These are phyloP conservation scores for Dothistroma pini DNA, from an alignment of 2,329 filamentous ascomycete genomes.

Conservation along the genomic window DNA sequence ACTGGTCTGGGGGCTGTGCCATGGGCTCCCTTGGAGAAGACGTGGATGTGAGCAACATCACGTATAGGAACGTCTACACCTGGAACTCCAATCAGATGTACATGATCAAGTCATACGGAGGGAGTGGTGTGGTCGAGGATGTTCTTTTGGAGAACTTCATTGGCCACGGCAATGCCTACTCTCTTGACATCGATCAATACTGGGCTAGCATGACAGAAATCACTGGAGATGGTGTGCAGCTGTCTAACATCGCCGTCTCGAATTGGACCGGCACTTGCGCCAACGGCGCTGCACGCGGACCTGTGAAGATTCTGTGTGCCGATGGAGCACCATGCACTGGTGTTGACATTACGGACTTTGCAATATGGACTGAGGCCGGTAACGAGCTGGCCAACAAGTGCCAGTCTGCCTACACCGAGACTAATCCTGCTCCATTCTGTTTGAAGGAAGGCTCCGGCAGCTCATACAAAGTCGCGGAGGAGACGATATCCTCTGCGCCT, in stretches of 20 bases:
- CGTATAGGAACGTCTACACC: constrained; percentile 57
- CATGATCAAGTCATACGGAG: constrained; percentile 57
- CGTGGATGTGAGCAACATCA: constrained; percentile 50
- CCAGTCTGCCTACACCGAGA: constrained; percentile 43
- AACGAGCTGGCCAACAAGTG: constrained; percentile 43
- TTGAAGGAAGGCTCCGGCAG: constrained; percentile 36
- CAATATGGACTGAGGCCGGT: constrained; percentile 53
- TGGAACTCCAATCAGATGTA: constrained; percentile 60
- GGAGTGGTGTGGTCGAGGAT: constrained; percentile 51
- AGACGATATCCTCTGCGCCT: constrained; percentile 37
- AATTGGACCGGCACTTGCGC: constrained; percentile 55
- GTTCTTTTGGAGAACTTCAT: constrained; percentile 56
- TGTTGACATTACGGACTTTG: constrained; percentile 50
- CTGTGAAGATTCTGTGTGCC: constrained; percentile 53
- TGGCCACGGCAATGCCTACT: constrained; percentile 58
- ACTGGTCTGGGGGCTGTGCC: constrained; percentile 54
- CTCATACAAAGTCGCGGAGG: constrained; percentile 35
- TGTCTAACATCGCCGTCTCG: constrained; percentile 51
- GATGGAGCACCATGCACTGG: constrained; percentile 51
- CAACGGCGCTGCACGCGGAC: constrained; percentile 50
- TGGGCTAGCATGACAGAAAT: constrained; percentile 46
- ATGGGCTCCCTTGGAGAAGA: constrained; percentile 54
- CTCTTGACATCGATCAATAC: constrained; percentile 53
- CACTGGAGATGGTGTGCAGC: constrained; percentile 50
- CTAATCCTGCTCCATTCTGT: constrained; percentile 44